Base-by-base conservation (phyloP, 495 filamentous ascomycete genomes). In the Xylaria grammica region DNA sequence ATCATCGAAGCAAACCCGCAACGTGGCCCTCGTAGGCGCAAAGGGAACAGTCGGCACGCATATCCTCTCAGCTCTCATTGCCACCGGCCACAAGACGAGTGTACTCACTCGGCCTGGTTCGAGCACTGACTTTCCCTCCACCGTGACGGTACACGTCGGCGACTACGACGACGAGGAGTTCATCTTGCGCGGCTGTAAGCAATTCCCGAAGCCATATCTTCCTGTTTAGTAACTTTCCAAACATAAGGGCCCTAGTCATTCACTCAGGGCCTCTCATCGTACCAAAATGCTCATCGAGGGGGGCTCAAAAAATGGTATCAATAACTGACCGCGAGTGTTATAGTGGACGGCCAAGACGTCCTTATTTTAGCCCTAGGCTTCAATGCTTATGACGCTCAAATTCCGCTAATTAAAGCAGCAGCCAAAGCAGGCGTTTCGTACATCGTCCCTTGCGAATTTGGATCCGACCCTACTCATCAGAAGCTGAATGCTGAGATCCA, bases 381-480 rank as follows among this genome's bases (percentile, higher is more conserved):
- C 64, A 62, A 32, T 38, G 32, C 64, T 5, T 48, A 59, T 8
- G 65, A 57, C 9, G 75, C 72, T 1, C 57, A 66, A 32, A 48
- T 38, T 4, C 57, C 45, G 9, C 75, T 90, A 49, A 71, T 89
- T 61, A 67, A 81, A 3, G 87, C 87, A 0, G 88, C 88, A 2
- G 83, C 77, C 5, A 74, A 80, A 44, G 87, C 87, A 1, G 80
- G 80, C 5, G 83, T 90, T 0, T 74, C 72, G 0, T 88, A 82
- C 74, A 73, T 89, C 40, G 63, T 88, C 17, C 87, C 88, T 11
- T 87, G 86, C 66, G 80, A 81, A 44, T 89, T 71, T 58, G 80
- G 79, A 7, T 57, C 62, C 19, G 81, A 85, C 61, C 54, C 45
- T 6, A 32, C 58, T 8, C 74, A 63, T 26, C 45, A 27, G 22